Evolutionary conservation across 139 green algal species (phyloP), one percentile per base, ranked within the genome.

Genomic region (Bryopsis sp.): DNA sequence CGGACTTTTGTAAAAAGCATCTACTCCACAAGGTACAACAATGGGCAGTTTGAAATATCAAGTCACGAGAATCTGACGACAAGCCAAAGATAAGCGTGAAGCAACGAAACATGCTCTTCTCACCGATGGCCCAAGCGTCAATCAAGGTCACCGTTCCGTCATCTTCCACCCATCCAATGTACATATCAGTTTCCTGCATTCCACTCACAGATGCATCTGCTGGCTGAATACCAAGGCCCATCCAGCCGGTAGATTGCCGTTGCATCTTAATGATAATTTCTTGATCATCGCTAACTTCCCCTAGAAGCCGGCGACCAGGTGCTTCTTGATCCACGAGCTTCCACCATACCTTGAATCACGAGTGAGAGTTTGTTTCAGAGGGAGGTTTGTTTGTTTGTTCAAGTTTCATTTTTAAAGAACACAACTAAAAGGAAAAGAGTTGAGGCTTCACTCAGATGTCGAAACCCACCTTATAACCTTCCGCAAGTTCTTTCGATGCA

Each of bases 111-210:
- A n/a, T n/a, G n/a, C n/a, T n/a, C n/a, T n/a, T n/a, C n/a, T n/a
- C n/a, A 63, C 54, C 62, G 3, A 54, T 36, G 22, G 62, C 39
- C 62, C 62, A 69, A 4, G 62, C 37, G 43, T 69, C 62, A 35
- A 69, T 69, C 35, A 69, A 37, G 62, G 26, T 34, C 4, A 69
- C 62, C 35, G 62, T 69, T 3, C 31, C 39, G 32, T 69, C 62
- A 37, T 24, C 24, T 31, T 31, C 35, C 31, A 69, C 43, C 62
- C 62, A 69, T 15, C 24, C 62, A n/a, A 69, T 69, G 62, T 69
- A 69, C 62, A 69, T 54, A 35, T 69, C 62, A 19, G 62, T 69
- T 5, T 69, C 62, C 43, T 69, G 62, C 62, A 69, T 69, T 3
- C 62, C 62, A n/a, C 43, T 69, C 3, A 69, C 35, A 8, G 62